Evolutionary conservation across 306 rosid genomes (phyloP).

Genomic region (Abrus pulchellus): DNA sequence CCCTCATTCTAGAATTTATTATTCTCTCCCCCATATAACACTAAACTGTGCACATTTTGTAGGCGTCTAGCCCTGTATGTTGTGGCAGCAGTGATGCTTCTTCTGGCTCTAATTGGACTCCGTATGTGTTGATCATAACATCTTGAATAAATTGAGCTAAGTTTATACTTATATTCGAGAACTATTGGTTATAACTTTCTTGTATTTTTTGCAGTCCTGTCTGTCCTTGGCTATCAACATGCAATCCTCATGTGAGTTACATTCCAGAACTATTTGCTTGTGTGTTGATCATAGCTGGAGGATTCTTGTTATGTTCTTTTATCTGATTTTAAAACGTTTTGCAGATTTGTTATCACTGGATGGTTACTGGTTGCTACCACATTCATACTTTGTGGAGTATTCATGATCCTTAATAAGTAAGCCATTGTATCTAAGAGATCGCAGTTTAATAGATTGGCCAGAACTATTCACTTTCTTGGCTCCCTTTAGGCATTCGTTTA

Average conservation of each 20-base stretch:
- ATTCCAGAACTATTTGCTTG: constrained; percentile 24
- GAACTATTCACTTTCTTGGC: constrained; percentile 4
- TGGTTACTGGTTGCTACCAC: constrained; percentile 93
- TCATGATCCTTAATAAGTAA: constrained; percentile 90
- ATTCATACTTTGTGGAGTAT: constrained; percentile 90
- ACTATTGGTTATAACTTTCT: constrained; percentile 39
- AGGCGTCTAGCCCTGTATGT: constrained; percentile 81
- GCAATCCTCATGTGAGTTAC: constrained; percentile 85
- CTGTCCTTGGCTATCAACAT: constrained; percentile 85
- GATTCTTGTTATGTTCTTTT: constrained; percentile 21
- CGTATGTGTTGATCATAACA: constrained; percentile 59
- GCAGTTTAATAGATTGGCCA: constrained; percentile 13
- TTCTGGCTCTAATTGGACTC: constrained; percentile 83
- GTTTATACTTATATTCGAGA: constrained; percentile 3
- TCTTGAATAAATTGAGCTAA: constrained; percentile 24
- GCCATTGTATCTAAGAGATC: constrained; percentile 37
- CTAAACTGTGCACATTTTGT: constrained; percentile 53
- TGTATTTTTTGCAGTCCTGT: constrained; percentile 68
- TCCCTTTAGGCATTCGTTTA: not conserved
- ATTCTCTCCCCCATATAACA: constrained; percentile 5
- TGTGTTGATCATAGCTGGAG: constrained; percentile 26
- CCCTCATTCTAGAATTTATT: constrained; percentile 24
- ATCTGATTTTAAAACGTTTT: constrained; percentile 52
- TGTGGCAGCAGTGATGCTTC: constrained; percentile 86
- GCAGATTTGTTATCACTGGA: constrained; percentile 92